A percentile compares a stretch with the other conserved stretches of the same genome.
Evolutionary conservation across 2,329 filamentous ascomycete species (phyloP).

Genomic region (Xylaria sp.): DNA sequence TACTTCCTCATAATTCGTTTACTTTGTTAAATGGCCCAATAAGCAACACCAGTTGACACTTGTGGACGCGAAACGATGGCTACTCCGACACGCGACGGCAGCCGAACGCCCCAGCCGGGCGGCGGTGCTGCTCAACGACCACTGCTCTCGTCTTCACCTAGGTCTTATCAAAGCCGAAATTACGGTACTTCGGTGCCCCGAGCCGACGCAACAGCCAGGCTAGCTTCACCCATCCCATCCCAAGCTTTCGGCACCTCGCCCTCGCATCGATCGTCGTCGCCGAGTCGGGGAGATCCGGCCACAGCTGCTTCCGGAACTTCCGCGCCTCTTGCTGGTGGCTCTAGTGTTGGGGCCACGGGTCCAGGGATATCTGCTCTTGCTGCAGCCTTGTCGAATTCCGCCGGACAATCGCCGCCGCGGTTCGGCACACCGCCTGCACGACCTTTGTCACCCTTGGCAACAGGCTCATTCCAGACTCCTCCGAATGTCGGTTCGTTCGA

Average conservation of each 20-base stretch:
- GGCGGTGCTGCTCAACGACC: conserved; percentile 52
- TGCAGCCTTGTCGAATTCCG: conserved; percentile 81
- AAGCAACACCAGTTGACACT: conserved; percentile 14
- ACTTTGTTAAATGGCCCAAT: conserved; percentile 29
- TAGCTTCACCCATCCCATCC: conserved; percentile 69
- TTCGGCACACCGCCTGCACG: conserved; percentile 73
- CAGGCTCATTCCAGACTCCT: conserved; percentile 62
- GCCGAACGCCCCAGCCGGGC: conserved; percentile 51
- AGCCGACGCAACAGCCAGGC: conserved; percentile 69
- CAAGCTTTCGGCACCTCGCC: conserved; percentile 56
- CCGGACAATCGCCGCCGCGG: conserved; percentile 75
- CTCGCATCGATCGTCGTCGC: conserved; percentile 61
- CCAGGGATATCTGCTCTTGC: conserved; percentile 90
- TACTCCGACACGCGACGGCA: conserved; percentile 54
- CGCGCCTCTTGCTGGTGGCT: conserved; percentile 73
- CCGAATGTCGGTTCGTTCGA: conserved; percentile 91
- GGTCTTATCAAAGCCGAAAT: conserved; percentile 58
- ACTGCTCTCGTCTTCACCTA: conserved; percentile 60
- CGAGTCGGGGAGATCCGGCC: conserved; percentile 55
- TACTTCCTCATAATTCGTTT: neutral
- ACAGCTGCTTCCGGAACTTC: conserved; percentile 55
- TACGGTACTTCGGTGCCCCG: conserved; percentile 66
- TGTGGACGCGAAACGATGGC: conserved; percentile 44
- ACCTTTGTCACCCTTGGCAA: conserved; percentile 67
- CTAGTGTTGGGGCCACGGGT: conserved; percentile 69